Conservation (phyloP, 352 stramenopile genomes). For the Globisporangium iwayamae region DNA sequence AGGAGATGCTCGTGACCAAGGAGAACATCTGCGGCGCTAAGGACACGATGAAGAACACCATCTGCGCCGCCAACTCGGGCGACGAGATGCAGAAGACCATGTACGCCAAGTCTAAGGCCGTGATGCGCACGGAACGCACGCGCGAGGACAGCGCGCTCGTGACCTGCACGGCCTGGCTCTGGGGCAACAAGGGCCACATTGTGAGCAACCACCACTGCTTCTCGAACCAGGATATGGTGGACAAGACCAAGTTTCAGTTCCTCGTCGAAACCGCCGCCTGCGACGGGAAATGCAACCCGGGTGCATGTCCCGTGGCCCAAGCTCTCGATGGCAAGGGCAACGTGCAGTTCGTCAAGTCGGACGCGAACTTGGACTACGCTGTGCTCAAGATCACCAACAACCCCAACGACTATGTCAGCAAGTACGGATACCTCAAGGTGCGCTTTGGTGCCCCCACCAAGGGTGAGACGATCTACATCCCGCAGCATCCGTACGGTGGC, state of each 20-base stretch:
- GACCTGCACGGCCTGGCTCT: slow-evolving; percentile 31
- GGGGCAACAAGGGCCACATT: slow-evolving; percentile 31
- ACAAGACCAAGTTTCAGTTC: slow-evolving; percentile 35
- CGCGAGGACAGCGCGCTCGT: slow-evolving; percentile 46
- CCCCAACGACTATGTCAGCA: slow-evolving; percentile 30
- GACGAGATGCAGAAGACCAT: slow-evolving; percentile 33
- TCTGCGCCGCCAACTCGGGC: slow-evolving; percentile 34
- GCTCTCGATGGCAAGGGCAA: slow-evolving; percentile 33
- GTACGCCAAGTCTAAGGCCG: slow-evolving; percentile 34
- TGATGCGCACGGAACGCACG: slow-evolving; percentile 46
- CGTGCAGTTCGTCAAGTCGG: slow-evolving; percentile 55
- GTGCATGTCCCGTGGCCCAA: slow-evolving; percentile 27
- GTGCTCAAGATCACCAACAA: slow-evolving; percentile 48
- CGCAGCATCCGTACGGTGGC: slow-evolving; percentile 58
- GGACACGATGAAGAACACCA: slow-evolving; percentile 59
- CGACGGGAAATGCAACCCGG: slow-evolving; percentile 28
- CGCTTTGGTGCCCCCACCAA: slow-evolving; percentile 38
- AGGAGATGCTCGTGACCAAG: slow-evolving; percentile 26
- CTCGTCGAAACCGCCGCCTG: slow-evolving; percentile 13
- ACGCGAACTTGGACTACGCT: slow-evolving; percentile 48
- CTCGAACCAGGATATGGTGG: slow-evolving; percentile 27
- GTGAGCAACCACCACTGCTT: slow-evolving; percentile 41
- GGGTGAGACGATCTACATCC: slow-evolving; percentile 68
- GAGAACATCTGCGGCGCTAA: slow-evolving; percentile 47
- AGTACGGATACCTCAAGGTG: slow-evolving; percentile 62